These are phyloP conservation scores for Wickerhamomyces sp. DNA, from an alignment of 1,139 yeast genomes.

Conservation along the genomic window DNA sequence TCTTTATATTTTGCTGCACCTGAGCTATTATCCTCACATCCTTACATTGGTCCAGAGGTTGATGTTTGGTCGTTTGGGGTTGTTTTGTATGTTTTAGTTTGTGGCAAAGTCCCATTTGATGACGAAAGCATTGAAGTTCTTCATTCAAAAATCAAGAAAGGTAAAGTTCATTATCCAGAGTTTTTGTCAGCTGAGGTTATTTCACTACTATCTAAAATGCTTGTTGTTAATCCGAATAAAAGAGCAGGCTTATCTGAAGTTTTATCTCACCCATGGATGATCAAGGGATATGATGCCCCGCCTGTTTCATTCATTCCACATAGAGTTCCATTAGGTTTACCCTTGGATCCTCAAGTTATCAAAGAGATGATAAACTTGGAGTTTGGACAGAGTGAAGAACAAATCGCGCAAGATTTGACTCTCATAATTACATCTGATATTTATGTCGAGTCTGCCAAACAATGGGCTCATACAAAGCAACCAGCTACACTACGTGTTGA, in stretches of 20 bases:
- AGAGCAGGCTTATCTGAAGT: conserved; percentile 82
- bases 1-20: conserved; percentile 98
- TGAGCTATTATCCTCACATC: conserved; percentile 85
- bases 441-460: conserved; percentile 60
- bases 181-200: conserved; percentile 78
- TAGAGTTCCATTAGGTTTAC: conserved; percentile 68
- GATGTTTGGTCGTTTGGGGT: conserved; percentile 99
- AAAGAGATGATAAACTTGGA: conserved; percentile 77
- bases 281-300: conserved; percentile 75
- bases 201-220: conserved; percentile 81
- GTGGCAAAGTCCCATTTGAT: conserved; percentile 98
- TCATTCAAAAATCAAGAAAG: conserved; percentile 91
- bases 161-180: conserved; percentile 87
- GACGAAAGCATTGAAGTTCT: conserved; percentile 90
- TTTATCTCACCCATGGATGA: conserved; percentile 92
- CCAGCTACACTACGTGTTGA: conserved; percentile 24
- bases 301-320: conserved; percentile 72
- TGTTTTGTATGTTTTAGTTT: conserved; percentile 86
- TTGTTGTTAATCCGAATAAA: conserved; percentile 80
- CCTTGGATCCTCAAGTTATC: conserved; percentile 68
- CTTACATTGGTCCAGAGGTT: conserved; percentile 94
- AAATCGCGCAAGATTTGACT: conserved; percentile 54
- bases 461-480: conserved; percentile 47
- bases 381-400: conserved; percentile 62
- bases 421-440: conserved; percentile 59